A percentile compares a stretch with the other conserved stretches of the same genome.
These are phyloP conservation scores for Chlamydomonas eustigma DNA, from an alignment of 139 green algal species.

Conservation along the genomic window DNA sequence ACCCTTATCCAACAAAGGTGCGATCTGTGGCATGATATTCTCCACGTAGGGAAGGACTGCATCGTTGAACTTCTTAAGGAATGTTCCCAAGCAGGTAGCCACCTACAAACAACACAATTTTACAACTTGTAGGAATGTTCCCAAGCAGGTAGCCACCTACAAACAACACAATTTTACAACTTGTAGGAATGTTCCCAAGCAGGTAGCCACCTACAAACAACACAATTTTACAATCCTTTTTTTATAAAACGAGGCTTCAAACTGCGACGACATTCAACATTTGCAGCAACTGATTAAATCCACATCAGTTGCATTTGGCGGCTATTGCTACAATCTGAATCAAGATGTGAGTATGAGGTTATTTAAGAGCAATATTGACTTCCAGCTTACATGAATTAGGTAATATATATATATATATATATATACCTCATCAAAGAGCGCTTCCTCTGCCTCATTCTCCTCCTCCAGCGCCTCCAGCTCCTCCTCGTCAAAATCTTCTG, in stretches of 20 bases:
- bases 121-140: constrained; percentile 72
- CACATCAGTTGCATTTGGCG: no score
- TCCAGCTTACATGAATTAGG: no score
- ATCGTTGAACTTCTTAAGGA: constrained; percentile 77
- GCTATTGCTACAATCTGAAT: no score
- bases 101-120: no score
- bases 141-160: constrained; percentile 53
- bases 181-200: constrained; percentile 68
- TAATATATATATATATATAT: no score
- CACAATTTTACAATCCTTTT: no score
- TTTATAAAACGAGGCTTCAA: no score
- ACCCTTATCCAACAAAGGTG: constrained; percentile 54
- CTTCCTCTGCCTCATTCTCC: constrained; percentile 89
- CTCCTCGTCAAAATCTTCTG: constrained; percentile 93
- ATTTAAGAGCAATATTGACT: no score
- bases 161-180: no score
- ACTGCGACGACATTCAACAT: no score
- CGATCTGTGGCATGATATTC: constrained; percentile 69
- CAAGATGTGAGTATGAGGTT: no score
- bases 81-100: constrained; percentile 48
- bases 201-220: constrained; percentile 48
- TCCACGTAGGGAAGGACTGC: constrained; percentile 79
- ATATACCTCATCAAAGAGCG: constrained; percentile 76
- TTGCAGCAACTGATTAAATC: no score
- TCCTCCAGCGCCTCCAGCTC: constrained; percentile 86